Conservation (phyloP, 306 rosid species). For the Herpetospermum pedunculosum region DNA sequence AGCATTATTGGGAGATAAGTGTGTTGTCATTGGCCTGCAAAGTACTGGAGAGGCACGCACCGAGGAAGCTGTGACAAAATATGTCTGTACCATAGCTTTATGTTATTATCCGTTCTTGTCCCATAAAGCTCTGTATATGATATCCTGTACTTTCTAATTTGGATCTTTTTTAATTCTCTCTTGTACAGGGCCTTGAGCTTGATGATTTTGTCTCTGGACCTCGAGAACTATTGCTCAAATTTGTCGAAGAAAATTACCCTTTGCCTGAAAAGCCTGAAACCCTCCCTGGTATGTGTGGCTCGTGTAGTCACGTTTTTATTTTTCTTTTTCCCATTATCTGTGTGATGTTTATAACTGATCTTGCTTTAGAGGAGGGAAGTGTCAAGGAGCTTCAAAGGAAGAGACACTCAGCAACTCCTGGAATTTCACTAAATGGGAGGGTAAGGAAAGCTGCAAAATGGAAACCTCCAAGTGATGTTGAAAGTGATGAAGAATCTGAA, state of each 20-base stretch:
- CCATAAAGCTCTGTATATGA: constrained; percentile 4
- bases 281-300: constrained; percentile 46
- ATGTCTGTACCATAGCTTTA: constrained; percentile 44
- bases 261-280: constrained; percentile 95
- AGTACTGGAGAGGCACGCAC: constrained; percentile 99
- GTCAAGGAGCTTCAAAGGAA: constrained; percentile 95
- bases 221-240: constrained; percentile 84
- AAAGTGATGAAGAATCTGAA: constrained; percentile 83
- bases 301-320: constrained; percentile 9
- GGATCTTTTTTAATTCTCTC: constrained; percentile 6
- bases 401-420: constrained; percentile 90
- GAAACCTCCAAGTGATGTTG: constrained; percentile 75
- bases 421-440: constrained; percentile 82
- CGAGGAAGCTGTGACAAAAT: constrained; percentile 96
- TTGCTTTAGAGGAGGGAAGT: constrained; percentile 62
- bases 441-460: constrained; percentile 76
- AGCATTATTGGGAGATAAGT: constrained; percentile 65
- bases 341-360: constrained; percentile 14
- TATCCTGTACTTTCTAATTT: constrained; percentile 8
- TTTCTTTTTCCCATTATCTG: constrained; percentile 8
- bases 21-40: constrained; percentile 98
- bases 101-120: constrained; percentile 12
- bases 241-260: constrained; percentile 95
- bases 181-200: constrained; percentile 75
- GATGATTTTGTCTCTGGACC: constrained; percentile 99